Base-by-base conservation (phyloP, 129 eudicot species). In the Smallanthus sonchifolius region DNA sequence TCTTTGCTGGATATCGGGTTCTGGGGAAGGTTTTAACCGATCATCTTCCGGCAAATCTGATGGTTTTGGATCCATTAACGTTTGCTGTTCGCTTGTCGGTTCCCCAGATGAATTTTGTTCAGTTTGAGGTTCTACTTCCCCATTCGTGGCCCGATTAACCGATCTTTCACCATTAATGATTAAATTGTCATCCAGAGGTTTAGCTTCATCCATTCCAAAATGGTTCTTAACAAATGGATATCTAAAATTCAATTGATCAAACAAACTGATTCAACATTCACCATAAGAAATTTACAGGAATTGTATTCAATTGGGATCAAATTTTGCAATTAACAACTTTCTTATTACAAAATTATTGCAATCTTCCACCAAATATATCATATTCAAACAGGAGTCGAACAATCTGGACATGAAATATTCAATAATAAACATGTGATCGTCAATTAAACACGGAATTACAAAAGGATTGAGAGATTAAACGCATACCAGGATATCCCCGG, bases 201-300 rank as follows among this genome's bases (percentile, higher is more conserved):
- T 82, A 56, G 15, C 75, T 66, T 81, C 89, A 74, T 84, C 97
- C 97, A 91, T 91, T 77, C 75, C 64, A 54, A 39, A 28, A 62
- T 40, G 16, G 59, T 47, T 74, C 39, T 48, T 28, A 72, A 52
- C 73, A 51, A 70, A 24, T 66, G 56, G 54, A 70, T 70, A 70
- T 49, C 54, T 48, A 52, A 20, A 54, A 36, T 62, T 62, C 72
- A 70, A 70, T 35, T 20, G 17, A 77, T 34, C 32, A 59, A 34
- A 69, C 10, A 61, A 60, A 59, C 8, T 6, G 34, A 51, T 65
- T 51, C 54, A 38, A 16, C 51, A 37, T 65, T 49, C 49, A 64
- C 7, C 17, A 24, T 9, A 1, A 8, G 4, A 37, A 13, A 49
- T 34, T 59, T 30, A 28, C 65, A 59, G 8, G 6, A 19, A 56